Conservation (phyloP, 2,329 filamentous ascomycete species). For the Fusarium sp. region DNA sequence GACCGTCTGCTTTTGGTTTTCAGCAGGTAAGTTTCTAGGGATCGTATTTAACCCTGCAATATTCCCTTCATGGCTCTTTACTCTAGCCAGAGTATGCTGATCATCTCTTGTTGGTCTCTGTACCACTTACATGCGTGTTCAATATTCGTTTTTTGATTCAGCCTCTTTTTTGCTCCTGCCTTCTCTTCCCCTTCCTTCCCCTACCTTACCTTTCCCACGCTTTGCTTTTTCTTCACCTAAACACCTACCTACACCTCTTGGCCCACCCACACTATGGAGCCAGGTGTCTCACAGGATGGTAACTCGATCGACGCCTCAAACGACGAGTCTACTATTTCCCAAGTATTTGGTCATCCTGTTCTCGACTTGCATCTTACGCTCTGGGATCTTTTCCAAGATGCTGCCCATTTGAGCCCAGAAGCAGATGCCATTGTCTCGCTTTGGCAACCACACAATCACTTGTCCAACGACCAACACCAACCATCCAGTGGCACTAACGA, state of each 20-base stretch:
- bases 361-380: slow-evolving; percentile 43
- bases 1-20: neutral
- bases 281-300: slow-evolving; percentile 13
- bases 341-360: slow-evolving; percentile 43
- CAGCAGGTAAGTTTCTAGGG: neutral
- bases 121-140: slow-evolving; percentile 27
- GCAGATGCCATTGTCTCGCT: slow-evolving; percentile 50
- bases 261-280: slow-evolving; percentile 15
- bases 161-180: slow-evolving; percentile 17
- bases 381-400: slow-evolving; percentile 47
- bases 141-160: slow-evolving; percentile 31
- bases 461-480: neutral
- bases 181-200: neutral
- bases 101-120: slow-evolving; percentile 6
- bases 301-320: neutral
- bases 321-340: slow-evolving; percentile 28
- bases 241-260: neutral
- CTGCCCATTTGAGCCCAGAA: slow-evolving; percentile 43
- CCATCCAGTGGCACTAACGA: neutral
- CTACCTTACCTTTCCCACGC: neutral
- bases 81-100: neutral
- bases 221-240: neutral
- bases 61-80: neutral
- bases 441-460: slow-evolving; percentile 42
- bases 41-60: slow-evolving; percentile 36